Evolutionary conservation across 129 eudicot species (phyloP).

Genomic region (Apium graveolens): DNA sequence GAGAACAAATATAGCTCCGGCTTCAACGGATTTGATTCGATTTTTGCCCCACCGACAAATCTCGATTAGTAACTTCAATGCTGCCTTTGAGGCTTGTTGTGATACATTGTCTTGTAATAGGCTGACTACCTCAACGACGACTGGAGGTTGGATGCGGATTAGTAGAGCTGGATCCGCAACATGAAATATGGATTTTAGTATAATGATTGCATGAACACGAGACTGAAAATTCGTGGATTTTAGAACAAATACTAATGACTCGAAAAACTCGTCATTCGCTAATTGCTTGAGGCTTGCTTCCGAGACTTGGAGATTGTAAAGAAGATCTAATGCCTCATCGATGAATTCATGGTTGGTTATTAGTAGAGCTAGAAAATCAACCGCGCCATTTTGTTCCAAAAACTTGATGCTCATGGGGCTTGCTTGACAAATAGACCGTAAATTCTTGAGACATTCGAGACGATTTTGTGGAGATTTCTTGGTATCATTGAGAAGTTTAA

Average conservation of each 20-base stretch:
- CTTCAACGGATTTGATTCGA: slow-evolving; percentile 18
- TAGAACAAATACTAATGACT: slow-evolving; percentile 27
- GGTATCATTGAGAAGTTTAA: slow-evolving; percentile 45
- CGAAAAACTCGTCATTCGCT: slow-evolving; percentile 15
- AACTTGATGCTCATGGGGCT: slow-evolving; percentile 21
- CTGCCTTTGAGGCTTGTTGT: slow-evolving; percentile 20
- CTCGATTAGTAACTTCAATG: slow-evolving; percentile 26
- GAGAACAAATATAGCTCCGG: background rate
- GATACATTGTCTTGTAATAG: slow-evolving; percentile 24
- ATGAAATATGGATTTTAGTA: slow-evolving; percentile 17
- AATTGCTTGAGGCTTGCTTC: slow-evolving; percentile 20
- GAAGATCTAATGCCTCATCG: slow-evolving; percentile 41
- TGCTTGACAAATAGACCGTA: slow-evolving; percentile 34
- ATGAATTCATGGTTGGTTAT: slow-evolving; percentile 15
- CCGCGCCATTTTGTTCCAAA: slow-evolving; percentile 31
- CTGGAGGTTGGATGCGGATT: background rate
- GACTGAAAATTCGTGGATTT: slow-evolving; percentile 21
- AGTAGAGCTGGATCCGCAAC: slow-evolving; percentile 26
- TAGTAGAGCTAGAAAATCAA: slow-evolving; percentile 32
- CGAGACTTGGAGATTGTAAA: slow-evolving; percentile 28
- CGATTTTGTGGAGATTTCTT: slow-evolving; percentile 23
- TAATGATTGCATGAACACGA: slow-evolving; percentile 26
- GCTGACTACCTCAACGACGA: slow-evolving; percentile 8
- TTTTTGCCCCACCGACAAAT: slow-evolving; percentile 29
- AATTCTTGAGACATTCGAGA: slow-evolving; percentile 29